A percentile compares a stretch with the other conserved stretches of the same genome.
phyloP scores from a whole-genome alignment of 768 basidiomycete genomes.

The Pulveroboletus frians region DNA sequence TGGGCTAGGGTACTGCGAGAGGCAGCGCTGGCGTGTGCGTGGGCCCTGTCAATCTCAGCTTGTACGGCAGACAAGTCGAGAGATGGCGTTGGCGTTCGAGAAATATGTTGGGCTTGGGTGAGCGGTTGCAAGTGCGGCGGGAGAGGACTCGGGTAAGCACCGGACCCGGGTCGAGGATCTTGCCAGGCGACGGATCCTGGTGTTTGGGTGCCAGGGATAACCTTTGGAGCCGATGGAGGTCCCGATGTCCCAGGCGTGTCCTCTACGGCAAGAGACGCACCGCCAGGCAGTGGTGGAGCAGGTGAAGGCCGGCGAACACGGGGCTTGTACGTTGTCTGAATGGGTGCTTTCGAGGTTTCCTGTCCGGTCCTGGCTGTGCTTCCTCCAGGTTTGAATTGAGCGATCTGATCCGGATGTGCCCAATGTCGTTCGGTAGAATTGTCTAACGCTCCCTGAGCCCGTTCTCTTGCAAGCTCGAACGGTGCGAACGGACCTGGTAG shows the following conservation, averaged over 20 bases:
- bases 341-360: slow-evolving; percentile 23
- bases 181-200: slow-evolving; percentile 50
- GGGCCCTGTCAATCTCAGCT: slow-evolving; percentile 72
- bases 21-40: slow-evolving; percentile 66
- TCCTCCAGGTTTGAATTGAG: slow-evolving; percentile 24
- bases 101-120: slow-evolving; percentile 52
- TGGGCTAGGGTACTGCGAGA: slow-evolving; percentile 73
- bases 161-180: slow-evolving; percentile 8
- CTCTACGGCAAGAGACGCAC: slow-evolving; percentile 30
- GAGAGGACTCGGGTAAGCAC: slow-evolving; percentile 15
- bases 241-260: slow-evolving; percentile 39
- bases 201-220: slow-evolving; percentile 43
- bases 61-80: slow-evolving; percentile 68
- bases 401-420: slow-evolving; percentile 36
- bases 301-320: slow-evolving; percentile 57
- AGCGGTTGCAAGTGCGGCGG: slow-evolving; percentile 33
- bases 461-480: slow-evolving; percentile 56
- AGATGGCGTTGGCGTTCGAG: slow-evolving; percentile 64
- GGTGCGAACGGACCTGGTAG: slow-evolving; percentile 69
- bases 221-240: slow-evolving; percentile 2
- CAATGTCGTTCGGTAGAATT: slow-evolving; percentile 33
- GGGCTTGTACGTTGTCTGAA: slow-evolving; percentile 70
- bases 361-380: slow-evolving; percentile 28
- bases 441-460: slow-evolving; percentile 35
- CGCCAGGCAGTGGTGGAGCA: slow-evolving; percentile 23